Evolutionary conservation across 2,329 filamentous ascomycete genomes (phyloP).

Genomic region (Sporothrix protearum): DNA sequence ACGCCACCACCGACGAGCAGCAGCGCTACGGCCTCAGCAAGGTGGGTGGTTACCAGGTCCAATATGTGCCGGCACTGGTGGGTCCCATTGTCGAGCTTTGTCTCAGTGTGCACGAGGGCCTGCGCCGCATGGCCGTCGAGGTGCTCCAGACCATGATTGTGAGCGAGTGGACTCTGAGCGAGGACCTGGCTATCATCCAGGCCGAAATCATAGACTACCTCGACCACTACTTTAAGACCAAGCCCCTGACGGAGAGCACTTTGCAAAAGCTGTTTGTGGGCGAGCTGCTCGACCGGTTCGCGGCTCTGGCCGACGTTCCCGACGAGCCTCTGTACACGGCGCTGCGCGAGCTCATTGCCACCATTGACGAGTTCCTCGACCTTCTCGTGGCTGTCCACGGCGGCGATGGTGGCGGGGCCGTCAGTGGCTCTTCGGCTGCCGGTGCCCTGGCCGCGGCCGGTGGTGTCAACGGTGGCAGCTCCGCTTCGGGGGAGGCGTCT

Average conservation of each 20-base stretch:
- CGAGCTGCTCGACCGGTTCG: slow-evolving; percentile 79
- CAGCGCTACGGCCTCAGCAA: slow-evolving; percentile 72
- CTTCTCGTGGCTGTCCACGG: slow-evolving; percentile 86
- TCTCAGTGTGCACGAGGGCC: slow-evolving; percentile 87
- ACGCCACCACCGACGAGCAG: slow-evolving; percentile 75
- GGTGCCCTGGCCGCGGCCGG: background rate
- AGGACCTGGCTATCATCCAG: slow-evolving; percentile 86
- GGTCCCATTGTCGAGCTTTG: slow-evolving; percentile 90
- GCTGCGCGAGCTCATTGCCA: slow-evolving; percentile 73
- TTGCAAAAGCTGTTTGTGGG: slow-evolving; percentile 88
- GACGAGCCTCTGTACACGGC: slow-evolving; percentile 73
- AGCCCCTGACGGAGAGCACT: slow-evolving; percentile 80
- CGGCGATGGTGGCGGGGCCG: slow-evolving; percentile 53
- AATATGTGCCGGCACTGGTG: slow-evolving; percentile 91
- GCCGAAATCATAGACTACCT: slow-evolving; percentile 95
- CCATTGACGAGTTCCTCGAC: slow-evolving; percentile 85
- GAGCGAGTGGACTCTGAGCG: slow-evolving; percentile 94
- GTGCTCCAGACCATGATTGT: slow-evolving; percentile 97
- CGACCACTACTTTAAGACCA: slow-evolving; percentile 84
- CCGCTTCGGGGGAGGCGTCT: slow-evolving; percentile 61
- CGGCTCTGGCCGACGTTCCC: slow-evolving; percentile 60
- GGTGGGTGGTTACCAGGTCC: slow-evolving; percentile 95
- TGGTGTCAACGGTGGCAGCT: background rate
- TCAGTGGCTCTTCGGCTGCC: background rate
- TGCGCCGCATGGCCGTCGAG: slow-evolving; percentile 85